Base-by-base conservation (phyloP, 75 land plant species). In the Pinus taeda region DNA sequence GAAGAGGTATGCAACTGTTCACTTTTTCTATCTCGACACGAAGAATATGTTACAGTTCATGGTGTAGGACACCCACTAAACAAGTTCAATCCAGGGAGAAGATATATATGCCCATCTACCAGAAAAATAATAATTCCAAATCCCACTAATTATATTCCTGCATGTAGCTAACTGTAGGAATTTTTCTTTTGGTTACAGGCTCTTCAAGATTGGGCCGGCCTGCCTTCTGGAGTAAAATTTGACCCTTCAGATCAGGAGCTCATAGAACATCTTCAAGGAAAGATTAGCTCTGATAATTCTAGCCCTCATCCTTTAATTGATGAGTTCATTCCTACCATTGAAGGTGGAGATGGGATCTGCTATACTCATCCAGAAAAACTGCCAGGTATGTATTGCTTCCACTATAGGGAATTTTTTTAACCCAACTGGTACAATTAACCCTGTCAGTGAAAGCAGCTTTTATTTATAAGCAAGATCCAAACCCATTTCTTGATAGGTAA, bases 201-300 rank as follows among this genome's bases (percentile, higher is more conserved):
- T 39, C 57, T 80, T 63, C 75, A 88, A 89, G 91, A 94, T 67
- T 95, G 93, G 90, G 71, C 88, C 26, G 95, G 93, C 39, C 81
- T 96, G 42, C 99, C 99, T n/a, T 94, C 97, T 18, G 99, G 99
- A 49, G 98, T 96, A 74, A 94, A 95, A 82, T 96, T 96, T 74
- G 98, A 96, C 77, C 98, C 98, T 18, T 90, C 95, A 4, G 99
- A 96, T 71, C 90, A 94, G 76, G 95, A 96, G 80, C 82, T 96
- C 78, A 93, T 96, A 26, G 95, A 88, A 71, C 99, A 96, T 78
- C 85, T 96, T 8, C 91, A 96, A 76, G 94, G 91, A 0, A 94
- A 96, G 59, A 85, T 88, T n/a, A 87, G 80, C 56, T 77, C 62
- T n/a, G 83, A 80, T 61, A 79, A 83, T 29, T 74, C 59, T 24